Evolutionary conservation across 2,329 filamentous ascomycete genomes (phyloP).

Genomic region (Cladophialophora psammophila): DNA sequence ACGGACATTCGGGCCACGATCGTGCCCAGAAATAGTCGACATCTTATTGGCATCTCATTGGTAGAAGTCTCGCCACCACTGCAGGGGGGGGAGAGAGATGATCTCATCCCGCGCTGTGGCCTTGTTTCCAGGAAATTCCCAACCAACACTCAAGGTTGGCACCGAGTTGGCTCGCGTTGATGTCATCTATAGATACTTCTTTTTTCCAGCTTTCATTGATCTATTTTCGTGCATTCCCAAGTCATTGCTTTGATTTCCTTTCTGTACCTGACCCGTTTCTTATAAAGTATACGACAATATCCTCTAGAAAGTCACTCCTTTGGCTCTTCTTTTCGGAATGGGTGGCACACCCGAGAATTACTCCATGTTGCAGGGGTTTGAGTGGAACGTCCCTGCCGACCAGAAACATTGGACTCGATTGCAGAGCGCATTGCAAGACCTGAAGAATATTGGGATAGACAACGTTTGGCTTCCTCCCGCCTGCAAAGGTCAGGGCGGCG

Average conservation of each 20-base stretch:
- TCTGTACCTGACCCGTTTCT: not conserved
- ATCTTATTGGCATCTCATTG: not conserved
- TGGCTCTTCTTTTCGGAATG: slow-evolving; percentile 3
- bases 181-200: not conserved
- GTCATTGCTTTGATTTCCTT: not conserved
- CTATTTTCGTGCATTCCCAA: not conserved
- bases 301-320: not conserved
- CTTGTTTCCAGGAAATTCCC: not conserved
- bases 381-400: slow-evolving; percentile 72
- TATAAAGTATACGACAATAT: not conserved
- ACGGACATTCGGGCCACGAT: not conserved
- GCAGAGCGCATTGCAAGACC: slow-evolving; percentile 57
- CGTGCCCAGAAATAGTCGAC: not conserved
- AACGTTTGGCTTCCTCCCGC: slow-evolving; percentile 74
- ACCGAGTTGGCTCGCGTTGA: not conserved
- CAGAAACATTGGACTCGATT: slow-evolving; percentile 68
- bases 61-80: not conserved
- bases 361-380: slow-evolving; percentile 73
- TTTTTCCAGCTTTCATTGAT: not conserved
- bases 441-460: slow-evolving; percentile 68
- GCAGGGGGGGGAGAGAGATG: not conserved
- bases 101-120: not conserved
- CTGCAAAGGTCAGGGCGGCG: slow-evolving; percentile 69
- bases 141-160: not conserved
- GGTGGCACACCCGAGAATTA: slow-evolving; percentile 51